Evolutionary conservation across 176 grass and related monocot species (phyloP), one percentile per base, ranked within the genome.

Genomic region (Areca catechu): DNA sequence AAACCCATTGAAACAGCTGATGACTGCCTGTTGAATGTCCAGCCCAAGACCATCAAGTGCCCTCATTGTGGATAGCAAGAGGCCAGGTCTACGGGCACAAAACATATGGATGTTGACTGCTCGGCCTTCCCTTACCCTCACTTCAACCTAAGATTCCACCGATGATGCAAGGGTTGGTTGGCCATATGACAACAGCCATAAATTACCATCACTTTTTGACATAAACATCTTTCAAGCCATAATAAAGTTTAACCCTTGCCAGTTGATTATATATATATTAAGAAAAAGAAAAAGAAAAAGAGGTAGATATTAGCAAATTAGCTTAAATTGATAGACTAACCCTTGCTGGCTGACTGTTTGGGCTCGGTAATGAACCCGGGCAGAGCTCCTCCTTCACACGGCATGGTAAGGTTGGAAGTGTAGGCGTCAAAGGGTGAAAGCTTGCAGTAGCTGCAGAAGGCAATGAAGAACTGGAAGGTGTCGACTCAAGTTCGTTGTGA

Each of bases 1-100:
- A 43, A 98, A 98, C 19, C 88, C 94, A 65, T 89, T 98, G 87
- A 93, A 98, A 71, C 94, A 98, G 66, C 94, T 98, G 68, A 79
- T 71, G 21, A 98, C 94, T 59, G 88, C 94, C 79, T 98, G 94
- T 27, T 98, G 84, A 52, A 98, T 81, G 34, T 98, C 94, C 10
- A 92, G 76, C n/a, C 94, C 94, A 2, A 98, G 81, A n/a, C 76
- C 63, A 72, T 98, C 94, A 1, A 98, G 80, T 0, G 84, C 88
- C 47, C 74, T 84, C 88, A 98, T 93, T 15, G 94, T 67, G 34
- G 84, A 89, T 0, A 98, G 88, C 48, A 93, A 63, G 24, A 98
- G 69, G 23, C 94, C 94, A 1, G 94, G 94, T 76, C 79, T 80
- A 61, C 88, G 94, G 34, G 88, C 70, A 4, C 94, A 89, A 54